Percentiles rank a stretch among this genome's conserved stretches.
These are phyloP conservation scores for Ascoidea tarda DNA, from an alignment of 805 yeast genomes.

Conservation along the genomic window DNA sequence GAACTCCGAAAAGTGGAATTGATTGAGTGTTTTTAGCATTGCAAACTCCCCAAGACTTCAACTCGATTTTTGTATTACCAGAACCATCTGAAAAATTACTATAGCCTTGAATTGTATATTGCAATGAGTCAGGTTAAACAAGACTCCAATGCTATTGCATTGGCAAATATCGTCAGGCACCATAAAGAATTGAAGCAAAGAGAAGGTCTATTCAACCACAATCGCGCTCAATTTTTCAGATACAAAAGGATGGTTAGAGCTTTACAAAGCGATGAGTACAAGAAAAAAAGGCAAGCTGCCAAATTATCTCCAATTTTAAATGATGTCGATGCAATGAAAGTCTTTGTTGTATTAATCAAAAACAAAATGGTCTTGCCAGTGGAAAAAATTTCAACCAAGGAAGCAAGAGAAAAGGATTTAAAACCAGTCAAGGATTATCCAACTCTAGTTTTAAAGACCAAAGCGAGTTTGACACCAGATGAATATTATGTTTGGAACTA, in stretches of 20 bases:
- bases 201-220: constrained; percentile 60
- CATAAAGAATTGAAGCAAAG: constrained; percentile 64
- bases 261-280: constrained; percentile 58
- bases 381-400: constrained; percentile 53
- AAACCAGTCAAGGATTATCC: constrained; percentile 37
- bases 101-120: no score
- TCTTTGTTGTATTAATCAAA: constrained; percentile 56
- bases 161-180: constrained; percentile 61
- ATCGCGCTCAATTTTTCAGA: constrained; percentile 71
- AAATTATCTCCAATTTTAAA: constrained; percentile 33
- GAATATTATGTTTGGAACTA: constrained; percentile 79
- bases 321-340: constrained; percentile 42
- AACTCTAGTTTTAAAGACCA: constrained; percentile 36
- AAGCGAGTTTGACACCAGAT: constrained; percentile 48
- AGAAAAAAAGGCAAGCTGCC: constrained; percentile 32
- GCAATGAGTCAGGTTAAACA: no score
- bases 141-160: constrained; percentile 45
- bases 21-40: no score
- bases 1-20: no score
- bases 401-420: constrained; percentile 47
- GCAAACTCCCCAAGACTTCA: no score
- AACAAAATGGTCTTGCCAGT: constrained; percentile 67
- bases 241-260: constrained; percentile 77
- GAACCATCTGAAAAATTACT: no score
- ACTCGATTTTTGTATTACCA: no score